Conservation (phyloP, 1,139 yeast genomes). For the Waltiozyma sp. region DNA sequence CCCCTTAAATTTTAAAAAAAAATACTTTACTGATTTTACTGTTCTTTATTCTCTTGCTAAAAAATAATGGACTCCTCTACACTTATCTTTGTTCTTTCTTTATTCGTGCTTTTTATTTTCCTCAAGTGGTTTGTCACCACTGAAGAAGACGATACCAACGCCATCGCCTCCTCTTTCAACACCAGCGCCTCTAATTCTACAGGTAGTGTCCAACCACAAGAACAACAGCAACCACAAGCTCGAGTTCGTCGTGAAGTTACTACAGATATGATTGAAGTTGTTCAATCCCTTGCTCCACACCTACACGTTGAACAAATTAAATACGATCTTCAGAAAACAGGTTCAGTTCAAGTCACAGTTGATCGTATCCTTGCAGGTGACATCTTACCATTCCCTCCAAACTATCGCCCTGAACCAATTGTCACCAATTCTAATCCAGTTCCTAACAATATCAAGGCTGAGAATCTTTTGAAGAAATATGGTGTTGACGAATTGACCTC, state of each 20-base stretch:
- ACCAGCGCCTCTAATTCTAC: conserved; percentile 1
- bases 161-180: not conserved
- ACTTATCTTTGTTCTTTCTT: conserved; percentile 35
- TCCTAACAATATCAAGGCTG: conserved; percentile 14
- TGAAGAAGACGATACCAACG: conserved; percentile 20
- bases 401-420: conserved; percentile 17
- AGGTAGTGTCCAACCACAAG: conserved; percentile 4
- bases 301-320: conserved; percentile 62
- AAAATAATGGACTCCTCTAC: conserved; percentile 47
- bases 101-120: conserved; percentile 42
- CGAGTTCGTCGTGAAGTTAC: conserved; percentile 46
- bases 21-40: no score
- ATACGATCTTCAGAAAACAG: conserved; percentile 52
- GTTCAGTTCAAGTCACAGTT: conserved; percentile 72
- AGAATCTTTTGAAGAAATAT: conserved; percentile 17
- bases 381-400: conserved; percentile 59
- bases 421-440: conserved; percentile 9
- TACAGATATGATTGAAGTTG: conserved; percentile 75
- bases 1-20: no score
- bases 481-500: conserved; percentile 9
- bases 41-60: no score
- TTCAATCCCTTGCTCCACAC: conserved; percentile 72
- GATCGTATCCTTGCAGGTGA: conserved; percentile 59
- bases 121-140: conserved; percentile 53
- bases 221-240: conserved; percentile 3